Percentiles rank a stretch among this genome's conserved stretches.
Conservation (phyloP, 768 basidiomycete species). For the Clitopilus hobsonii region DNA sequence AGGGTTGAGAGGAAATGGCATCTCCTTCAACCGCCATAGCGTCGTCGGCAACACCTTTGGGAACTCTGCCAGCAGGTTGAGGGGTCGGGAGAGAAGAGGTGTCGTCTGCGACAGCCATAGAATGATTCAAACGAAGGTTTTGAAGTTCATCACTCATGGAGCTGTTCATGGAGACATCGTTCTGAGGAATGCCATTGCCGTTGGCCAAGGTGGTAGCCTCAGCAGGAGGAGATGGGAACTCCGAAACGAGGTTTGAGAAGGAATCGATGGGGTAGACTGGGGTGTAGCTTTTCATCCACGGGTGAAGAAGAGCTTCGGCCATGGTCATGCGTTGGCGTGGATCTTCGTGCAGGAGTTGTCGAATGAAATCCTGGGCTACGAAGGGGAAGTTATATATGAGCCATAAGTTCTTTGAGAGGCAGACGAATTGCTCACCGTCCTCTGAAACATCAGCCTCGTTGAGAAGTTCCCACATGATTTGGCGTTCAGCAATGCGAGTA, state of each 20-base stretch:
- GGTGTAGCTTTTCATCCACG: constrained; percentile 57
- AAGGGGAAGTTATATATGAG: too few species aligned
- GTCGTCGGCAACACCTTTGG: constrained; percentile 20
- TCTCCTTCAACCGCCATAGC: constrained; percentile 14
- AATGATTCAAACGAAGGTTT: not conserved
- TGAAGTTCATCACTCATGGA: not conserved
- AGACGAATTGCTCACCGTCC: constrained; percentile 44
- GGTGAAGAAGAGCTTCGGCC: constrained; percentile 60
- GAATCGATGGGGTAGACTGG: constrained; percentile 18
- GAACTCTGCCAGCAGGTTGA: constrained; percentile 2
- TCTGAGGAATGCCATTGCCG: not conserved
- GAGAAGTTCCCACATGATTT: constrained; percentile 59
- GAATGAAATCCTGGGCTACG: constrained; percentile 64
- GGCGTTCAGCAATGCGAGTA: constrained; percentile 51
- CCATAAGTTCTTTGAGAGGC: too few species aligned
- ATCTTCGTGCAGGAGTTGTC: constrained; percentile 55
- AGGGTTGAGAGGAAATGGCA: not conserved
- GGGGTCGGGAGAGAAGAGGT: not conserved
- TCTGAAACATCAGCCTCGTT: constrained; percentile 30
- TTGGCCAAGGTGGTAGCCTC: not conserved
- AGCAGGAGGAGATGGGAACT: constrained; percentile 4
- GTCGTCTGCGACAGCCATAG: not conserved
- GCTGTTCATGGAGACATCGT: constrained; percentile 19
- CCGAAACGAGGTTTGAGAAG: constrained; percentile 1
- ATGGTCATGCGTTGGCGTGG: constrained; percentile 71